These are phyloP conservation scores for Carex cristatella DNA, from an alignment of 176 grass and related monocot species.

Conservation along the genomic window DNA sequence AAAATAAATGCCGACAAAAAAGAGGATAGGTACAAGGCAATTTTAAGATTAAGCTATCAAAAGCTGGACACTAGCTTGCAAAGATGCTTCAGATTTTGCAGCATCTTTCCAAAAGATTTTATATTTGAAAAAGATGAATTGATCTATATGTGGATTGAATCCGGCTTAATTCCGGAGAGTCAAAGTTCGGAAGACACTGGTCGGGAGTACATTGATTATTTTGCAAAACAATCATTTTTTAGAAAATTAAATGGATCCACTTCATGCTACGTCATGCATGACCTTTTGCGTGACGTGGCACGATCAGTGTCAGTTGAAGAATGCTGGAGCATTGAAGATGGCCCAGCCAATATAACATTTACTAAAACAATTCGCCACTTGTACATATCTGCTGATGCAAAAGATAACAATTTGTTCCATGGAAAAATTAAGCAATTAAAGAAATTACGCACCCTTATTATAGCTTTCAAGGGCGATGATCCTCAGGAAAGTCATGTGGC, in stretches of 20 bases:
- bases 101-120: conserved; percentile 33
- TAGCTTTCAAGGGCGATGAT: conserved; percentile 8
- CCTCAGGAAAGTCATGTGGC: not conserved
- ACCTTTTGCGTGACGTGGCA: conserved; percentile 43
- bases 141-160: conserved; percentile 36
- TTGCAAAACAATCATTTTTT: conserved; percentile 38
- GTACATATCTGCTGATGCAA: conserved; percentile 21
- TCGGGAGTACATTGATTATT: conserved; percentile 22
- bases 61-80: conserved; percentile 35
- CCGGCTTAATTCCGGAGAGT: conserved; percentile 18
- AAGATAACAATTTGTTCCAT: not conserved
- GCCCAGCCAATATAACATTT: not conserved
- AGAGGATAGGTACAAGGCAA: conserved; percentile 27
- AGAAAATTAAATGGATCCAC: not conserved
- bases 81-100: conserved; percentile 44
- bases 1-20: conserved; percentile 17
- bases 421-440: conserved; percentile 23
- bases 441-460: conserved; percentile 31
- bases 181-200: conserved; percentile 16
- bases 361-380: conserved; percentile 22
- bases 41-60: conserved; percentile 36
- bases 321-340: conserved; percentile 23
- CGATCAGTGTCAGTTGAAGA: conserved; percentile 22
- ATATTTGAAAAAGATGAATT: conserved; percentile 35
- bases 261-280: conserved; percentile 27